Conservation (phyloP, 2,329 filamentous ascomycete genomes). For the Akanthomyces muscarius region DNA sequence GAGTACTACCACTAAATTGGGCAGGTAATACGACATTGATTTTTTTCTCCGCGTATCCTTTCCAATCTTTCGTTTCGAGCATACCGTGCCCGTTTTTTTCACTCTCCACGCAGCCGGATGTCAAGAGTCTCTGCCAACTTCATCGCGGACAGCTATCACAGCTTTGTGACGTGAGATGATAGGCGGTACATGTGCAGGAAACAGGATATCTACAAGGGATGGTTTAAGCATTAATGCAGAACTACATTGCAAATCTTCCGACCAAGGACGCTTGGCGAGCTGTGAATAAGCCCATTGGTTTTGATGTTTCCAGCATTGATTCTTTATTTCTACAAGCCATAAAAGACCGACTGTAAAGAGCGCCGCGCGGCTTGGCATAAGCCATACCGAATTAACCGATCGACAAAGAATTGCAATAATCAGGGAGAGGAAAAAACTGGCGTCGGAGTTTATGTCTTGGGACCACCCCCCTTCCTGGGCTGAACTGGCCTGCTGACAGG, state of each 20-base stretch:
- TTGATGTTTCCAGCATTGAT: neutral
- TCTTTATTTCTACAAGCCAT: neutral
- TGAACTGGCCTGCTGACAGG: neutral
- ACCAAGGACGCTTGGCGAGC: neutral
- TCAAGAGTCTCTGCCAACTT: no score
- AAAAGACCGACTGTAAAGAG: neutral
- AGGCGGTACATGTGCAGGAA: neutral
- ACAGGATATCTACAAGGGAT: neutral
- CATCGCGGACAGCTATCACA: no score
- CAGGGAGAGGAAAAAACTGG: neutral
- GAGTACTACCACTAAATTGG: neutral
- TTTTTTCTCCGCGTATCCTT: neutral
- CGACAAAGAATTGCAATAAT: neutral
- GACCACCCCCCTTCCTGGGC: neutral
- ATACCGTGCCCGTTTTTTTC: no score
- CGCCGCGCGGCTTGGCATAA: conserved; percentile 9
- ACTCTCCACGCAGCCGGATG: no score
- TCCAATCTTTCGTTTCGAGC: neutral
- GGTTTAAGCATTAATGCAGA: neutral
- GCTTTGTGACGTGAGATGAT: conserved; percentile 1
- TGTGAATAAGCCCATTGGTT: neutral
- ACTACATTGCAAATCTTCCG: neutral
- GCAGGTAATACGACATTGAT: neutral
- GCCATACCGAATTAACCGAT: conserved; percentile 15
- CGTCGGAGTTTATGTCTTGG: neutral